These are phyloP conservation scores for Chiua virens DNA, from an alignment of 768 basidiomycete species.

Conservation along the genomic window DNA sequence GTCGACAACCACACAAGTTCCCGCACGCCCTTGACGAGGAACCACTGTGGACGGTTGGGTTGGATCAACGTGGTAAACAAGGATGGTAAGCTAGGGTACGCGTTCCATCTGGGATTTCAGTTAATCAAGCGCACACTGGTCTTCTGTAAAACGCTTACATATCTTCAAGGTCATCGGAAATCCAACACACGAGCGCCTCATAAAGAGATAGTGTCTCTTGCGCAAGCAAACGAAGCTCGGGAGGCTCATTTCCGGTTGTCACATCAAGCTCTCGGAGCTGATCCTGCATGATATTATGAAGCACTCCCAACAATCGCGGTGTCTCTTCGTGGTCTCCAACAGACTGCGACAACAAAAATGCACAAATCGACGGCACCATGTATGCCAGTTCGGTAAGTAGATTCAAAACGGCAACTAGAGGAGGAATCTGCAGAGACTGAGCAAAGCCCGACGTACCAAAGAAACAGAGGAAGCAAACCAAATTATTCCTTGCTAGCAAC, in stretches of 20 bases:
- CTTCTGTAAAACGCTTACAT: slow-evolving; percentile 24
- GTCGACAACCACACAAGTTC: slow-evolving; percentile 55
- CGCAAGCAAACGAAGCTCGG: slow-evolving; percentile 34
- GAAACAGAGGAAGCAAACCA: slow-evolving; percentile 36
- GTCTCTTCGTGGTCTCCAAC: slow-evolving; percentile 26
- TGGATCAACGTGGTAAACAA: slow-evolving; percentile 51
- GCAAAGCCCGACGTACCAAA: background rate
- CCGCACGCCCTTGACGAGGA: slow-evolving; percentile 49
- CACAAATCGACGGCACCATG: slow-evolving; percentile 48
- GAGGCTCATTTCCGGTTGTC: slow-evolving; percentile 23
- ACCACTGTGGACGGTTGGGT: slow-evolving; percentile 48
- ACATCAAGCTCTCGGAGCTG: slow-evolving; percentile 38
- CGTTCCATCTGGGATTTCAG: slow-evolving; percentile 33
- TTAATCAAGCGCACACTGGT: background rate
- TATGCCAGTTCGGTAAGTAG: slow-evolving; percentile 48
- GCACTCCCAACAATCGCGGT: slow-evolving; percentile 37
- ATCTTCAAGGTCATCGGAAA: slow-evolving; percentile 42
- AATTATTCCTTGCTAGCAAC: slow-evolving; percentile 35
- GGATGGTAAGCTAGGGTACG: slow-evolving; percentile 39
- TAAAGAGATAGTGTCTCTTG: slow-evolving; percentile 47
- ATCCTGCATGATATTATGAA: slow-evolving; percentile 43
- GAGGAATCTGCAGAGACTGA: slow-evolving; percentile 37
- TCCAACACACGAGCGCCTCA: slow-evolving; percentile 53
- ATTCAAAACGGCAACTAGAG: slow-evolving; percentile 52
- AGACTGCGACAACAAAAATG: slow-evolving; percentile 34